Conservation (phyloP, 2,329 filamentous ascomycete species). For the Scolecobasidium constrictum region DNA sequence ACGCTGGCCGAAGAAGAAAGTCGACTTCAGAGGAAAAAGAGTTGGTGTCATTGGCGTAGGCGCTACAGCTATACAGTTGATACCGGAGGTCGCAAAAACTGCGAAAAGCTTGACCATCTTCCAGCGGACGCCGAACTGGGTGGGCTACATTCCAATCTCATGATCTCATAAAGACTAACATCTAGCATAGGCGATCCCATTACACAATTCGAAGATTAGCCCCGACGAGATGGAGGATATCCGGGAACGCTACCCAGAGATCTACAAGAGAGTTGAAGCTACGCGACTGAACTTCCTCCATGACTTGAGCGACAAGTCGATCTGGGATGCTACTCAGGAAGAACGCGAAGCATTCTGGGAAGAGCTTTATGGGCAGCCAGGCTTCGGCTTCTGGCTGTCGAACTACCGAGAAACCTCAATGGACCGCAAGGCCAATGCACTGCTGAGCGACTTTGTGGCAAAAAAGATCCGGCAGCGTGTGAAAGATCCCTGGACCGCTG, state of each 20-base stretch:
- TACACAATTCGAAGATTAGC: slow-evolving; percentile 6
- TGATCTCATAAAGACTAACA: slow-evolving; percentile 16
- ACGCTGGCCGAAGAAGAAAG: slow-evolving; percentile 46
- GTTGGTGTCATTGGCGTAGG: slow-evolving; percentile 42
- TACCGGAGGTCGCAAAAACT: slow-evolving; percentile 43
- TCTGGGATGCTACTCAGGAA: slow-evolving; percentile 35
- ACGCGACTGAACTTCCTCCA: slow-evolving; percentile 21
- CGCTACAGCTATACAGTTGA: slow-evolving; percentile 47
- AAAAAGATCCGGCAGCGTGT: slow-evolving; percentile 36
- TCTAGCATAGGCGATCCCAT: slow-evolving; percentile 9
- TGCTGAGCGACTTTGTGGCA: slow-evolving; percentile 24
- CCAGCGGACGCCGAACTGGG: slow-evolving; percentile 49
- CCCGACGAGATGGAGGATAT: slow-evolving; percentile 37
- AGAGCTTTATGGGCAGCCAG: slow-evolving; percentile 2
- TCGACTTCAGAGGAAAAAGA: slow-evolving; percentile 35
- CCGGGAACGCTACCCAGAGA: slow-evolving; percentile 36
- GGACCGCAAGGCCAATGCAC: slow-evolving; percentile 3
- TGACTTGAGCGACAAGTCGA: slow-evolving; percentile 25
- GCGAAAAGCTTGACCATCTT: slow-evolving; percentile 42
- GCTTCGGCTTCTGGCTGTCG: slow-evolving; percentile 6
- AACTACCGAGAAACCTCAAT: slow-evolving; percentile 6
- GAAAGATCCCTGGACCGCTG: slow-evolving; percentile 37
- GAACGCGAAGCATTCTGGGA: slow-evolving; percentile 21
- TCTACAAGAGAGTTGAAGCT: slow-evolving; percentile 5
- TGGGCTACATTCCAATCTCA: slow-evolving; percentile 25